These are phyloP conservation scores for Pseudonitzschia multiseries DNA, from an alignment of 108 stramenopile genomes.

Conservation along the genomic window DNA sequence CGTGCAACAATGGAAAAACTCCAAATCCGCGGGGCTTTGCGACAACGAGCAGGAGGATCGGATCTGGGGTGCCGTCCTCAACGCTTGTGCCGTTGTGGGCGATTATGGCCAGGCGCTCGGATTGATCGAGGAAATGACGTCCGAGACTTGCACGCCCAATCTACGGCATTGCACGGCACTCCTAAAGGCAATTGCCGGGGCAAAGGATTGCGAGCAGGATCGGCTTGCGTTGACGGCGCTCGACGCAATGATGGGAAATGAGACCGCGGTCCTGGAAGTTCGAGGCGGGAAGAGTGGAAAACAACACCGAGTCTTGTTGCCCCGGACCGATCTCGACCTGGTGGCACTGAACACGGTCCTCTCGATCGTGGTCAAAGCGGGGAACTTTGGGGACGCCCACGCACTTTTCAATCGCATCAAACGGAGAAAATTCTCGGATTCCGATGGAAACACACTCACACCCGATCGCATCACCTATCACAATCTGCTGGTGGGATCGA, in stretches of 20 bases:
- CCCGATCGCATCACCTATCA: slow-evolving; percentile 57
- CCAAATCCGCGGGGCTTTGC: neutral
- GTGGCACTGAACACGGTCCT: slow-evolving; percentile 49
- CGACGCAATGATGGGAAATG: slow-evolving; percentile 22
- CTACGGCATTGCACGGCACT: slow-evolving; percentile 29
- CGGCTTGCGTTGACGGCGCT: slow-evolving; percentile 26
- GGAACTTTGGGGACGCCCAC: slow-evolving; percentile 35
- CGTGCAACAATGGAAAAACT: slow-evolving; percentile 38
- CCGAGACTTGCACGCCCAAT: slow-evolving; percentile 9
- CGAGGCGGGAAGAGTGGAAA: neutral
- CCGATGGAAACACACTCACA: slow-evolving; percentile 4
- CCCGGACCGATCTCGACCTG: slow-evolving; percentile 30
- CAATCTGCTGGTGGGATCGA: slow-evolving; percentile 47
- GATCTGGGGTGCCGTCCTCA: slow-evolving; percentile 39
- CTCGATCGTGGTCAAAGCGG: slow-evolving; percentile 38
- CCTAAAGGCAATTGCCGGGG: slow-evolving; percentile 17
- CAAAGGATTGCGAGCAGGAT: slow-evolving; percentile 28
- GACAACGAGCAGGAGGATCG: slow-evolving; percentile 10
- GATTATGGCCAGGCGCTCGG: slow-evolving; percentile 36
- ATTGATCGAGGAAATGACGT: slow-evolving; percentile 36
- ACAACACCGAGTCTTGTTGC: slow-evolving; percentile 1
- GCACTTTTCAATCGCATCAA: slow-evolving; percentile 41
- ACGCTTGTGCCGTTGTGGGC: slow-evolving; percentile 38
- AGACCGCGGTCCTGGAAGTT: neutral
- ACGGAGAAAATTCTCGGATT: slow-evolving; percentile 35